Conservation (phyloP, 2,329 filamentous ascomycete species). For the Trichoderma koningiopsis region DNA sequence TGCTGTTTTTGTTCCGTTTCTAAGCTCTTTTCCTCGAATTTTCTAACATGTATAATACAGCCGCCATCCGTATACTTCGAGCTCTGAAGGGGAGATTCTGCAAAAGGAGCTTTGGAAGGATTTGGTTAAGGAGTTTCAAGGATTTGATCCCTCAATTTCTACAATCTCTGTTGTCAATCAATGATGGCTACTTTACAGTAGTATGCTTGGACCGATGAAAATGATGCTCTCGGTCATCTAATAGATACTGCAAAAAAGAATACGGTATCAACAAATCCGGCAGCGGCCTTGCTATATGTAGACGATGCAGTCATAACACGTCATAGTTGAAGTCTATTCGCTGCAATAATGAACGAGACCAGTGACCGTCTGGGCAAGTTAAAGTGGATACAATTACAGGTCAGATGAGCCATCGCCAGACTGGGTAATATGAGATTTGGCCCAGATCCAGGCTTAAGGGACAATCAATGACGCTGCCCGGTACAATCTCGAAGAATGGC, state of each 20-base stretch:
- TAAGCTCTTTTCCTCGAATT: too few species aligned
- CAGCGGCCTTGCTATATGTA: background rate
- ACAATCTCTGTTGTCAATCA: background rate
- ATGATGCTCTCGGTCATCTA: background rate
- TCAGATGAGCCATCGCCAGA: background rate
- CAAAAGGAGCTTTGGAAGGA: conserved; percentile 5
- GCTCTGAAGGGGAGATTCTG: background rate
- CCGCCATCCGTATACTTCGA: background rate
- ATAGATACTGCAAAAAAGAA: background rate
- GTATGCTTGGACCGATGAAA: background rate
- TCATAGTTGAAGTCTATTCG: background rate
- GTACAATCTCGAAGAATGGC: background rate
- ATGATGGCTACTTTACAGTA: background rate
- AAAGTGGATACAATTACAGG: background rate
- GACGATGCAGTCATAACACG: background rate
- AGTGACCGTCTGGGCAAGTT: background rate
- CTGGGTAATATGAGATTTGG: background rate
- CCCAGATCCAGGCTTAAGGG: background rate
- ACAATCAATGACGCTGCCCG: background rate
- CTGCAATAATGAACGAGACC: background rate
- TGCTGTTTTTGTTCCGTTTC: too few species aligned
- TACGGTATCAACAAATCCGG: background rate
- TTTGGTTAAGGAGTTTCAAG: background rate
- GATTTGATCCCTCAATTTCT: background rate
- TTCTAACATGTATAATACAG: background rate